Percentiles rank a stretch among this genome's conserved stretches.
Conservation (phyloP, 139 green algal species). For the Coelastrella sp. region DNA sequence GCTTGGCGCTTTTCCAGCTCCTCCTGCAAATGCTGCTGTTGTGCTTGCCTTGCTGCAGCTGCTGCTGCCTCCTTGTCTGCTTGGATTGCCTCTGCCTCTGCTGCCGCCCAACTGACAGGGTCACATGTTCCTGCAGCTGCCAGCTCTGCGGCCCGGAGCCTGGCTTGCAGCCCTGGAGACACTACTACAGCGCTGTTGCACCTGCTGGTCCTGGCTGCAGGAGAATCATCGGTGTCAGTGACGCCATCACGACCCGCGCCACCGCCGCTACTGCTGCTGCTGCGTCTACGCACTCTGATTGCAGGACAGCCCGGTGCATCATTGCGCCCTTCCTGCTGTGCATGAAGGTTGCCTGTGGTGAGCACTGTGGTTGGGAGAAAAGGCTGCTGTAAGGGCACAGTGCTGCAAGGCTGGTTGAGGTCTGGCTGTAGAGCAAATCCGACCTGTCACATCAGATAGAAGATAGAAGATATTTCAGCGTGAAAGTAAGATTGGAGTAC, state of each 20-base stretch:
- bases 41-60: slow-evolving; percentile 6
- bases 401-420: no score
- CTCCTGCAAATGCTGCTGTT: background rate
- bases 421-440: no score
- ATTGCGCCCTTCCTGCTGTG: no score
- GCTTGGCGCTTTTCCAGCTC: background rate
- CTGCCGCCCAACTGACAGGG: slow-evolving; percentile 25
- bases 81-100: slow-evolving; percentile 12
- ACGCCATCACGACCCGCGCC: background rate
- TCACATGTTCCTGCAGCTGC: slow-evolving; percentile 34
- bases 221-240: background rate
- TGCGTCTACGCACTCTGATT: background rate
- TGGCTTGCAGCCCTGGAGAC: background rate
- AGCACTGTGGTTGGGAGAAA: no score
- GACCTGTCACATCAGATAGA: no score
- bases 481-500: no score
- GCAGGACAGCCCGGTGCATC: background rate
- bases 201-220: background rate
- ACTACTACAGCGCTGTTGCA: background rate
- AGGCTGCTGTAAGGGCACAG: no score
- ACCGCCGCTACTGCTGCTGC: background rate
- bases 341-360: no score
- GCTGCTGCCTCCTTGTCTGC: background rate
- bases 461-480: no score
- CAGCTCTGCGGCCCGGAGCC: background rate